phyloP scores from a whole-genome alignment of 371 early-diverging fungal species.

The Syncephalastrum contaminatum region DNA sequence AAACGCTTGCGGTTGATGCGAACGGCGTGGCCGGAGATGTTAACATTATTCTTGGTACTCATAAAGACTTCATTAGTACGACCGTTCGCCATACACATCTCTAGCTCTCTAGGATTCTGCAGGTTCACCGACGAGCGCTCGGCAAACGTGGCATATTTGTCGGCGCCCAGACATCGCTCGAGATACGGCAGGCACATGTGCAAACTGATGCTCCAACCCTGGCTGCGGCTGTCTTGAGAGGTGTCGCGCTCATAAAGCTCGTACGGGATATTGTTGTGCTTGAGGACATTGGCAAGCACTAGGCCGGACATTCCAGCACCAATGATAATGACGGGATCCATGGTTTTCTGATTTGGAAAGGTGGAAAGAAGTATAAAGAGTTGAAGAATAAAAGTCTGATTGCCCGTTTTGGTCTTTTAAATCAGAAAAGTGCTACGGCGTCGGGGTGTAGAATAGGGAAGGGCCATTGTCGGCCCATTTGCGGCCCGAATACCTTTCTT shows the following conservation, averaged over 20 bases:
- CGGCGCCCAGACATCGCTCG: background rate
- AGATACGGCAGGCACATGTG: slow-evolving; percentile 9
- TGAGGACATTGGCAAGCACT: slow-evolving; percentile 17
- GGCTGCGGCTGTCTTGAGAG: slow-evolving; percentile 9
- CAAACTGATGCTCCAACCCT: slow-evolving; percentile 21
- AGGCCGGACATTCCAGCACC: slow-evolving; percentile 30
- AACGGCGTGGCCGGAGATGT: background rate
- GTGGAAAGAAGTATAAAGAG: no score
- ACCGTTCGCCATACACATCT: slow-evolving; percentile 10
- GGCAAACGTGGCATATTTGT: slow-evolving; percentile 3
- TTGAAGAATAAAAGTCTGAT: no score
- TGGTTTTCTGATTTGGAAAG: no score
- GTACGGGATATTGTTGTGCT: slow-evolving; percentile 14
- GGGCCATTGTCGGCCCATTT: no score
- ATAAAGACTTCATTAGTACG: slow-evolving; percentile 1
- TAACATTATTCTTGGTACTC: background rate
- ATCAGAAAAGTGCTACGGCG: no score
- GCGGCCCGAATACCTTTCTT: no score
- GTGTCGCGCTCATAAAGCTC: slow-evolving; percentile 25
- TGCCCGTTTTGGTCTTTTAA: no score
- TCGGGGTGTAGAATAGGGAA: no score
- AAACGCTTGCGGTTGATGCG: slow-evolving; percentile 17
- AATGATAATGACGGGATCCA: slow-evolving; percentile 19
- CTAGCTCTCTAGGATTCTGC: background rate
- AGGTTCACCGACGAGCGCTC: slow-evolving; percentile 10